Evolutionary conservation across 2,329 filamentous ascomycete species (phyloP).

Genomic region (Pseudocercospora ulei): DNA sequence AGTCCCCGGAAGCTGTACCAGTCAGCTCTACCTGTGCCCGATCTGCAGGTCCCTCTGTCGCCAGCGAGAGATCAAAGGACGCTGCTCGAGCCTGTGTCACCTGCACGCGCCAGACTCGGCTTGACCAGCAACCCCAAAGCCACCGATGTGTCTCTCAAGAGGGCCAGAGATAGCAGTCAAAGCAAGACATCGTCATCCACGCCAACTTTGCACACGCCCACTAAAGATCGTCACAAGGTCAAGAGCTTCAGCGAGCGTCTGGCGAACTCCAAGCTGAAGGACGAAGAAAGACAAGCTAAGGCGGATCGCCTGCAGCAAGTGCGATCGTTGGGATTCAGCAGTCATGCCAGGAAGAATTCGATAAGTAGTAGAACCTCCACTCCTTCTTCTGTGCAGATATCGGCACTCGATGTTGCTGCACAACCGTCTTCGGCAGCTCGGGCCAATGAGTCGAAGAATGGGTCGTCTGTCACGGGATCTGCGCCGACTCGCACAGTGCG

Average conservation of each 20-base stretch:
- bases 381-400: not conserved
- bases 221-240: constrained; percentile 15
- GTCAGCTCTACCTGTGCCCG: constrained; percentile 21
- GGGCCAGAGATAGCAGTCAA: constrained; percentile 43
- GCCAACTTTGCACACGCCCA: constrained; percentile 10
- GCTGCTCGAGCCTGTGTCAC: constrained; percentile 55
- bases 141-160: constrained; percentile 72
- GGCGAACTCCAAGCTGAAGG: constrained; percentile 51
- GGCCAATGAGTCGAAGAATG: not conserved
- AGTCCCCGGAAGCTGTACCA: constrained; percentile 25
- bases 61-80: constrained; percentile 46
- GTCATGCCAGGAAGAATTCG: constrained; percentile 12
- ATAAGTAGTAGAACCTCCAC: constrained; percentile 6
- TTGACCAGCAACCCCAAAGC: constrained; percentile 81
- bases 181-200: constrained; percentile 20
- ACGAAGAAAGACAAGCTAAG: constrained; percentile 40
- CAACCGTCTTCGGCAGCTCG: constrained; percentile 19
- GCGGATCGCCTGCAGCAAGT: constrained; percentile 38
- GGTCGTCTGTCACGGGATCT: constrained; percentile 11
- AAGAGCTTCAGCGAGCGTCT: constrained; percentile 76
- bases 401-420: constrained; percentile 5
- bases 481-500: constrained; percentile 15
- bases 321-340: constrained; percentile 34
- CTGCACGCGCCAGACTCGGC: constrained; percentile 67
- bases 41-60: constrained; percentile 68